Conservation (phyloP, 257 asterid genomes). For the Salvia hispanica region DNA sequence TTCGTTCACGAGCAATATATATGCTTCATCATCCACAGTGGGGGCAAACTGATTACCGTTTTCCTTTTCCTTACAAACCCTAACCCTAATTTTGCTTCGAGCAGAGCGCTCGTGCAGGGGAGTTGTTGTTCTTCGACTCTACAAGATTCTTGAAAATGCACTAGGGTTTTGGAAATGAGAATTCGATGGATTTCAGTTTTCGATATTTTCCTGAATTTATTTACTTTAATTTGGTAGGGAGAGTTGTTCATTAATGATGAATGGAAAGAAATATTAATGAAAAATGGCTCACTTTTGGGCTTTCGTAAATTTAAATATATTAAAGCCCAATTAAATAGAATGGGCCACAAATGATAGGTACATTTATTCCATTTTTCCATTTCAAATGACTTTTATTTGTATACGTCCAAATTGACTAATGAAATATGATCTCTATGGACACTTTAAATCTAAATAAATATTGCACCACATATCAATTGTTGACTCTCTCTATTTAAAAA, state of each 20-base stretch:
- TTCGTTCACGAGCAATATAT: conserved; percentile 34
- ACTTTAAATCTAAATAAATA: too few relatives aligned
- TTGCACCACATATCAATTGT: too few relatives aligned
- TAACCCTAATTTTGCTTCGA: conserved; percentile 52
- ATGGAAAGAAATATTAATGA: not conserved
- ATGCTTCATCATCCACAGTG: conserved; percentile 49
- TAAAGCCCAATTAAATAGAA: too few relatives aligned
- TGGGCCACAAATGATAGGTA: too few relatives aligned
- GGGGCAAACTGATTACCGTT: conserved; percentile 21
- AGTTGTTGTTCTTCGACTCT: conserved; percentile 18
- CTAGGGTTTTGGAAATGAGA: conserved; percentile 35
- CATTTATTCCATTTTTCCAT: too few relatives aligned
- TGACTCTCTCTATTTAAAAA: too few relatives aligned
- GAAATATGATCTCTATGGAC: too few relatives aligned
- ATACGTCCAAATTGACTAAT: too few relatives aligned
- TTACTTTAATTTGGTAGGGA: not conserved
- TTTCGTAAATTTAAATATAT: too few relatives aligned
- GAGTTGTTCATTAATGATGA: conserved; percentile 17
- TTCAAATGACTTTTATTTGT: too few relatives aligned
- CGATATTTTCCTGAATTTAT: conserved; percentile 1
- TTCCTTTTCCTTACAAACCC: conserved; percentile 43
- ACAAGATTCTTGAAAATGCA: conserved; percentile 22
- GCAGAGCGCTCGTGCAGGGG: not conserved
- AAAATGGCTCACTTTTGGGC: not conserved
- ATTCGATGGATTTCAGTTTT: conserved; percentile 31